Base-by-base conservation (phyloP, 768 basidiomycete genomes). In the Gautieria morchelliformis region DNA sequence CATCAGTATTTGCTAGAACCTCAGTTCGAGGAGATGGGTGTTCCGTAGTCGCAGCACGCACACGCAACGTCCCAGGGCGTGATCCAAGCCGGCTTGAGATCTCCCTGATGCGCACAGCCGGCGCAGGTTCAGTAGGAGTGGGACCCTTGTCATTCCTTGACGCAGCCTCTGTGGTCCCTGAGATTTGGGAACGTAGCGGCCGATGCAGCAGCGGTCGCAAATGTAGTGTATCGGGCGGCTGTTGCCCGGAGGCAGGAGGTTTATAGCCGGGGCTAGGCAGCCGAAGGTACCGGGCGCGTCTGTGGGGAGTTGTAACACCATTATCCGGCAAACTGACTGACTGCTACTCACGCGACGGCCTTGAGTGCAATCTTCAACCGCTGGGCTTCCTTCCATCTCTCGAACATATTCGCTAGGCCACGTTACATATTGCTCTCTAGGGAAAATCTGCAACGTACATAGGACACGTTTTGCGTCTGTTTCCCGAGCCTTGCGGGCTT, bases 241-340 rank as follows among this genome's bases (percentile, higher is more conserved):
- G 35, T 57, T 22, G 30, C 14, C 11, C 47, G 12, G 46, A 33
- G 37, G 24, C 33, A 10, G 51, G 37, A 17, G 56, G 15, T 49
- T 39, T 57, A 20, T 57, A 50, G 46, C 56, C 46, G 15, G 56
- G 45, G 42, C 45, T 45, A 19, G 89, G 87, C 39, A 92, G 74
- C 58, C 85, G 84, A 60, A 92, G 78, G 70, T 89, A 87, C 63
- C 89, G 79, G 41, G 90, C 89, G 24, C 89, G 89, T 58, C 89
- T 92, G 41, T 58, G 33, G 35, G 3, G 58, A 56, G 56, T 63
- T 19, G 52, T 59, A 65, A 64, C 60, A 65, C 27, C 40, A 44
- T 58, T 47, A 49, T 56, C 33, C 5, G 27, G 35, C 47, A 47
- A 37, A 41, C 48, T n/a, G 56, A 61, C 32, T 17, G 48, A 53